A percentile compares a stretch with the other conserved stretches of the same genome.
Evolutionary conservation across 2,329 filamentous ascomycete species (phyloP).

Genomic region (Scytalidium sp.): DNA sequence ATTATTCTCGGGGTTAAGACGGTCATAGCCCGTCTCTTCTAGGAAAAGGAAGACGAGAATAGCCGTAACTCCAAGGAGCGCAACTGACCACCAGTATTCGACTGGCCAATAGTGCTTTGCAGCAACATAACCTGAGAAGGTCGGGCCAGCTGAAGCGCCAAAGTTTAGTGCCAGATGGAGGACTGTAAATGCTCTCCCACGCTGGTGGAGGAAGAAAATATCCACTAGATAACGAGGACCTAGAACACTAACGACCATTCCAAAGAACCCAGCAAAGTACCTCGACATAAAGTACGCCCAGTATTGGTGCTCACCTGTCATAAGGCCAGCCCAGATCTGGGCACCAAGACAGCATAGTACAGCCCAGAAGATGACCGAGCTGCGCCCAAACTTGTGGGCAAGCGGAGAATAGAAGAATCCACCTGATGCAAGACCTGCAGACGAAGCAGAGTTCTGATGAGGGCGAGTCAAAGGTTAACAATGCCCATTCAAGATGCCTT

Average conservation of each 20-base stretch:
- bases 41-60: slow-evolving; percentile 32
- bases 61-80: slow-evolving; percentile 27
- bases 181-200: slow-evolving; percentile 32
- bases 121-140: slow-evolving; percentile 35
- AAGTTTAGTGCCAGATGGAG: slow-evolving; percentile 31
- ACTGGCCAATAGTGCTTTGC: slow-evolving; percentile 29
- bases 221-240: slow-evolving; percentile 35
- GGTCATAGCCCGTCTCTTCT: slow-evolving; percentile 34
- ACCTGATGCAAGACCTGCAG: slow-evolving; percentile 32
- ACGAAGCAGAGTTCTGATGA: slow-evolving; percentile 31
- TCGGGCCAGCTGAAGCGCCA: slow-evolving; percentile 30
- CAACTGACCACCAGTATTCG: slow-evolving; percentile 38
- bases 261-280: slow-evolving; percentile 33
- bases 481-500: too few relatives aligned
- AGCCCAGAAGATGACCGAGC: slow-evolving; percentile 34
- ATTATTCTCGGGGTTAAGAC: slow-evolving; percentile 13
- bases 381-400: slow-evolving; percentile 30
- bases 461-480: too few relatives aligned
- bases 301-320: slow-evolving; percentile 31
- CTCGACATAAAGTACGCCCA: slow-evolving; percentile 31
- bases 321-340: slow-evolving; percentile 32
- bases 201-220: slow-evolving; percentile 37
- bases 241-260: slow-evolving; percentile 32
- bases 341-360: slow-evolving; percentile 27
- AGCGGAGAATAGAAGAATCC: slow-evolving; percentile 33